Conservation (phyloP, 768 basidiomycete genomes). For the Clathrus columnatus region DNA sequence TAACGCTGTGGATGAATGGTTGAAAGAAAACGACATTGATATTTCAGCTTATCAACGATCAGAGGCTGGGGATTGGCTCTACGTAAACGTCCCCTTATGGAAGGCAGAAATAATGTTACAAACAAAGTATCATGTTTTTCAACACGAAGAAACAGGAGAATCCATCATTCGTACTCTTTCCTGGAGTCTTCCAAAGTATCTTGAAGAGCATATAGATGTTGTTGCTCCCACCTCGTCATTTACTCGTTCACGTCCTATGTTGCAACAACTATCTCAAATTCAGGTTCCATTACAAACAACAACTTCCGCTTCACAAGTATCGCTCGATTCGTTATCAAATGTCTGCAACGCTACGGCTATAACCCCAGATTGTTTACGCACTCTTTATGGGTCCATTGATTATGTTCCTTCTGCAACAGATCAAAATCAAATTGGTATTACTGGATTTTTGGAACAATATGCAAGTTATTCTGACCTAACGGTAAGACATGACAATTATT, state of each 20-base stretch:
- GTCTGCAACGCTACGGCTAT: conserved; percentile 33
- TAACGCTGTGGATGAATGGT: conserved; percentile 10
- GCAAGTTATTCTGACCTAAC: conserved; percentile 51
- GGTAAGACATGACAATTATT: conserved; percentile 14
- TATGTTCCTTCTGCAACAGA: conserved; percentile 34
- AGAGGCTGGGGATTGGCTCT: conserved; percentile 16
- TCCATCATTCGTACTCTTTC: conserved; percentile 12
- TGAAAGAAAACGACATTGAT: conserved; percentile 10
- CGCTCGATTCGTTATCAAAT: no score
- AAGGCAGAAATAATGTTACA: conserved; percentile 10
- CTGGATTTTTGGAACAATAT: conserved; percentile 45
- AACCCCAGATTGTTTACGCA: conserved; percentile 44
- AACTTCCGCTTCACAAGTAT: background rate
- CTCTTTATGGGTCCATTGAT: conserved; percentile 44
- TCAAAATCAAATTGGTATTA: conserved; percentile 46
- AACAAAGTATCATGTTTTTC: conserved; percentile 10
- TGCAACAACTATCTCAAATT: no score
- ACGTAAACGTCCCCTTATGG: conserved; percentile 11
- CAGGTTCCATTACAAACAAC: conserved; percentile 45
- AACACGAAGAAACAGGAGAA: conserved; percentile 7
- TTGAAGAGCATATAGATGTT: conserved; percentile 14
- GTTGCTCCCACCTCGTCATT: conserved; percentile 16
- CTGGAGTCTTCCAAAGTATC: conserved; percentile 12
- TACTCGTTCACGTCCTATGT: background rate
- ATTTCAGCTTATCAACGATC: conserved; percentile 3